A percentile compares a stretch with the other conserved stretches of the same genome.
These are phyloP conservation scores for Gaeumannomyces tritici DNA, from an alignment of 2,329 filamentous ascomycete species.

Conservation along the genomic window DNA sequence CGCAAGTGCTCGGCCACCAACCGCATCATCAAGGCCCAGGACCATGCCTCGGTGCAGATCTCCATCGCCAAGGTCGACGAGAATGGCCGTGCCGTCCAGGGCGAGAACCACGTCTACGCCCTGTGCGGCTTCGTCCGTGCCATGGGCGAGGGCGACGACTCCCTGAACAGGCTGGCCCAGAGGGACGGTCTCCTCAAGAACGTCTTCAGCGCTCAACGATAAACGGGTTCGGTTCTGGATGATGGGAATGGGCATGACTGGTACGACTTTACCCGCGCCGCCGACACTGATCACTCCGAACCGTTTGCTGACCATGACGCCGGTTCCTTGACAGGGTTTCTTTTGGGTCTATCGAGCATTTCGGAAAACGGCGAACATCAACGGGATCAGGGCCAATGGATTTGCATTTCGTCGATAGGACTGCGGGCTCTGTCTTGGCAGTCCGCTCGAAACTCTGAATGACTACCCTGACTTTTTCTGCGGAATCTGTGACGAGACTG, in stretches of 20 bases:
- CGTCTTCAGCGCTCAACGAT: conserved; percentile 78
- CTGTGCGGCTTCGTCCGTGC: conserved; percentile 96
- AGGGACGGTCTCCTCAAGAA: conserved; percentile 93
- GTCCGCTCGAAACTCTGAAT: conserved; percentile 3
- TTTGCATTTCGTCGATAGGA: conserved; percentile 5
- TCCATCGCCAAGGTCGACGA: conserved; percentile 97
- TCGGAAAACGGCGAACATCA: conserved; percentile 5
- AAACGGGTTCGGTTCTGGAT: conserved; percentile 21
- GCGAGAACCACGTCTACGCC: conserved; percentile 96
- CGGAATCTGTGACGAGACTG: too few relatives aligned
- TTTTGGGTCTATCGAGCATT: conserved; percentile 6
- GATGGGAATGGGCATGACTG: conserved; percentile 2
- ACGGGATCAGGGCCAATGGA: conserved; percentile 2
- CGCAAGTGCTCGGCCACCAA: conserved; percentile 98
- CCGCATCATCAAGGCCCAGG: conserved; percentile 99
- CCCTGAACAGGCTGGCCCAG: conserved; percentile 91
- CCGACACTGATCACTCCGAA: neutral
- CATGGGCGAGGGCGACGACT: conserved; percentile 96
- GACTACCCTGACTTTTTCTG: conserved; percentile 1
- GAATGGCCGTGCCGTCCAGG: conserved; percentile 85
- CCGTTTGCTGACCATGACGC: neutral
- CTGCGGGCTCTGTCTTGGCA: neutral
- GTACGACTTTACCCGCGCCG: neutral
- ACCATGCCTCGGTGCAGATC: conserved; percentile 98
- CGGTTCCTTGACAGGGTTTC: neutral